Base-by-base conservation (phyloP, 306 rosid species). In the Glycine latifolia region DNA sequence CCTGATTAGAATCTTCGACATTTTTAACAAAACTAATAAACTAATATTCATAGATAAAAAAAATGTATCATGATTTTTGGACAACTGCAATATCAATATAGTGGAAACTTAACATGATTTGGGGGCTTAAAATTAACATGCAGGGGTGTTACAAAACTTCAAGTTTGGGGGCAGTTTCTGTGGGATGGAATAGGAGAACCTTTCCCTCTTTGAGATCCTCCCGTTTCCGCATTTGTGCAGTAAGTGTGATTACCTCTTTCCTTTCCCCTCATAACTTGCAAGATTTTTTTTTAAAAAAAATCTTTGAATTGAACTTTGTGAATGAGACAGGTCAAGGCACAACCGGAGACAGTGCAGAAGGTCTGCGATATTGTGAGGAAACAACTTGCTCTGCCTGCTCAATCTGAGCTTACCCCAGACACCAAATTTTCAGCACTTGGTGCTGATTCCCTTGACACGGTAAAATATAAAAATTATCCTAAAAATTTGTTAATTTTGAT, bases 401-500 rank as follows among this genome's bases (percentile, higher is more conserved):
- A 87, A 55, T 67, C 87, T 4, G 77, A 56, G 77, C 70, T 89
- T 48, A 87, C 90, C 63, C 87, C 89, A 33, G 87, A 85, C 58
- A 85, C 90, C 61, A 87, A 81, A 78, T 89, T 89, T 67, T 17
- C 81, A 41, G 90, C 61, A 9, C 87, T 89, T 3, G 92, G 92
- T 63, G 92, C 92, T 59, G 90, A 89, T 85, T 89, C 92, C 61
- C 92, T 89, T 75, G 92, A 87, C 84, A 89, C 90, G 0, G 90
- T 87, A 83, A 47, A 71, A 67, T 75, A 6, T 8, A 39, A 26
- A 26, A 26, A 26, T 26, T 26, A 26, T 26, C 31, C 31, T 26
- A 26, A 26, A 26, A 39, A 43, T 0, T 43, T 43, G 9, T 43
- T 43, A 43, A 43, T 43, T 43, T 43, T 43, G 7, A 43, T 43